Evolutionary conservation across 2,329 filamentous ascomycete species (phyloP).

Genomic region (Ophiosphaerella herpotricha): DNA sequence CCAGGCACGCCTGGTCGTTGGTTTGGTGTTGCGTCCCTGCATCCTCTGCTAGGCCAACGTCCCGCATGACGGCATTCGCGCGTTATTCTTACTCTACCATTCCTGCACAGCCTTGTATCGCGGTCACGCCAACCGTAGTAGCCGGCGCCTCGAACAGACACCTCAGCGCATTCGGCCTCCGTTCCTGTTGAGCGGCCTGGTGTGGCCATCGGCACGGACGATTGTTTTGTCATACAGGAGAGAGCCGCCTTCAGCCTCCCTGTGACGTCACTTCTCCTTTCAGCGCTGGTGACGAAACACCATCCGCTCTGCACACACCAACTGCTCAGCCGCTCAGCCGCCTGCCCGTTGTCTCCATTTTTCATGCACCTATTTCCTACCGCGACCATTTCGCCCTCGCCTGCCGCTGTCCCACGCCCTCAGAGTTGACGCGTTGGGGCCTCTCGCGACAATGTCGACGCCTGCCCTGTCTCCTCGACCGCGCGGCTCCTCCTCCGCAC

Average conservation of each 20-base stretch:
- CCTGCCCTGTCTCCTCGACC: constrained; percentile 41
- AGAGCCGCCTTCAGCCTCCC: not conserved
- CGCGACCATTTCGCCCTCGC: constrained; percentile 4
- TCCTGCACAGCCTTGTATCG: constrained; percentile 6
- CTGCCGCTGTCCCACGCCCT: constrained; percentile 18
- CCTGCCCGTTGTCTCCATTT: constrained; percentile 17
- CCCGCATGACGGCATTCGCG: constrained; percentile 6
- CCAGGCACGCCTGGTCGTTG: constrained; percentile 1
- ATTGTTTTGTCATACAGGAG: constrained; percentile 1
- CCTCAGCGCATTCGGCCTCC: not conserved
- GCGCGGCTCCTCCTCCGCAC: constrained; percentile 32
- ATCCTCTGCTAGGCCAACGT: constrained; percentile 3
- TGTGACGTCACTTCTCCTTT: constrained; percentile 1
- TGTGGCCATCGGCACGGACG: not conserved
- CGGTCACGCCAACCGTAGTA: not conserved
- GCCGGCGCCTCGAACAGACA: constrained; percentile 4
- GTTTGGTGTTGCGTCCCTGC: constrained; percentile 2
- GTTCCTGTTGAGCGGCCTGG: not conserved
- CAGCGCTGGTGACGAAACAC: not conserved
- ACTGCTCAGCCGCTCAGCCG: constrained; percentile 6
- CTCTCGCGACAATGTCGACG: constrained; percentile 36
- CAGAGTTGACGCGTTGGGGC: constrained; percentile 8
- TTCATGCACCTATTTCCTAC: constrained; percentile 31
- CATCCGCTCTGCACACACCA: constrained; percentile 4
- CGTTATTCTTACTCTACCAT: not conserved